These are phyloP conservation scores for Claviceps humidiphila DNA, from an alignment of 2,329 filamentous ascomycete species.

Conservation along the genomic window DNA sequence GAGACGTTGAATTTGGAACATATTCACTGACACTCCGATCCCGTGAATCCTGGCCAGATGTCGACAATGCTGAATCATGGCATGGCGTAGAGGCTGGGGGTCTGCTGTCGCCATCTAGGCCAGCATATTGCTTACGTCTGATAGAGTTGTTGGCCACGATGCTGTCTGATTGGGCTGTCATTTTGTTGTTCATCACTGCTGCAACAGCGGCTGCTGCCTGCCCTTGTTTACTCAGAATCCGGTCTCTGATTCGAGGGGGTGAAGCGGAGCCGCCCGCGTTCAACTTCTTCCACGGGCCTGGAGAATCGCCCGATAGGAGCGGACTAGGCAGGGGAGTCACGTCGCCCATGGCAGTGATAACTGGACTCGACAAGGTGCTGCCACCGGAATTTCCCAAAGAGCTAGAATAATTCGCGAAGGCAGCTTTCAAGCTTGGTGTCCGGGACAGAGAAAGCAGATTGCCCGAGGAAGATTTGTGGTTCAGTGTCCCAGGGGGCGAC, in stretches of 20 bases:
- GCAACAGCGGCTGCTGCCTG: constrained; percentile 24
- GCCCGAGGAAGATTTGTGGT: constrained; percentile 17
- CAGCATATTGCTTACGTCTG: constrained; percentile 43
- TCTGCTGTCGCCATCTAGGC: constrained; percentile 18
- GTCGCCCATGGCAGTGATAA: constrained; percentile 63
- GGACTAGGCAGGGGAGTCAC: constrained; percentile 70
- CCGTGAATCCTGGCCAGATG: constrained; percentile 36
- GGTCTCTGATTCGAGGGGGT: constrained; percentile 15
- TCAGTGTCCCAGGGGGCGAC: constrained; percentile 17
- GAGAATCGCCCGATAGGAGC: constrained; percentile 50
- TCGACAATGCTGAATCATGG: constrained; percentile 10
- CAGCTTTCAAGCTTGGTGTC: constrained; percentile 49
- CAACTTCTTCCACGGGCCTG: constrained; percentile 51
- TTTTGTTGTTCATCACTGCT: constrained; percentile 37
- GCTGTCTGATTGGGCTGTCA: constrained; percentile 31
- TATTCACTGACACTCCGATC: constrained; percentile 88
- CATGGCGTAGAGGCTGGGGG: constrained; percentile 16
- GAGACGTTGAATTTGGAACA: constrained; percentile 56
- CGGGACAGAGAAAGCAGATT: constrained; percentile 38
- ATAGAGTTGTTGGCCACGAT: constrained; percentile 33
- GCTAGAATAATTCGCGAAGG: constrained; percentile 35
- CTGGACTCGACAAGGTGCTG: constrained; percentile 53
- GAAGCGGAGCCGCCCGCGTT: constrained; percentile 30
- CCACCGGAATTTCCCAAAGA: constrained; percentile 46
- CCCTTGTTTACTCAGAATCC: constrained; percentile 12